Base-by-base conservation (phyloP, 1,284 basidiomycete species). In the Abortiporus biennis region DNA sequence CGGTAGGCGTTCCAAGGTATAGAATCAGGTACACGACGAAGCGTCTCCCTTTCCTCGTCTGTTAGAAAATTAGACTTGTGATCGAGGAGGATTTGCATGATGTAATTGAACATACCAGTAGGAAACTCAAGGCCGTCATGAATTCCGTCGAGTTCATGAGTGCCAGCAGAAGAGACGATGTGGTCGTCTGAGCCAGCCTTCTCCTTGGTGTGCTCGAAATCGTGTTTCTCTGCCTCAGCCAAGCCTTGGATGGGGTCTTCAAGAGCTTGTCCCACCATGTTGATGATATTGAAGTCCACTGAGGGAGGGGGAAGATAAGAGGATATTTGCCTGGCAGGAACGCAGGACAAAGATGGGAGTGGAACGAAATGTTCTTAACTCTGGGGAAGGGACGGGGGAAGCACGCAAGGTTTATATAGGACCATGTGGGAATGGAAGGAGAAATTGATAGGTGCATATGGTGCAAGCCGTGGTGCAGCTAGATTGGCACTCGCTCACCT, bases 1-100 rank as follows among this genome's bases (percentile, higher is more conserved):
- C 81, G 54, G 55, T 82, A 86, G 22, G 78, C 80, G 46, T 56
- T 69, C 85, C 76, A 83, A 4, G 82, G 80, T 40, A 86, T 61
- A 29, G 55, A 43, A 51, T 85, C 84, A 6, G 80, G 56, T 4
- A 89, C 76, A 23, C 76, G 75, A 22, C 79, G 70, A 33, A 87
- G 69, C 8, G 74, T 80, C 4, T 49, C 51, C 16, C 67, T 59
- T 62, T 89, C 86, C 56, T 88, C 78, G 21, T 78, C 76, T 43
- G 27, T n/a, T 11, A 12, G 23, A 6, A 8, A 15, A 30, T 24
- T 16, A 30, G 16, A 35, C 33, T n/a, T 6, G n/a, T 30, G 6
- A 39, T 21, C 19, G 24, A 39, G 9, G 38, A 27, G 21, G 13
- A 25, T 27, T 33, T 25, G 25, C 5, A 33, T 12, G 8, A 15